Conservation (phyloP, 2,329 filamentous ascomycete species). For the Alternaria longipes region DNA sequence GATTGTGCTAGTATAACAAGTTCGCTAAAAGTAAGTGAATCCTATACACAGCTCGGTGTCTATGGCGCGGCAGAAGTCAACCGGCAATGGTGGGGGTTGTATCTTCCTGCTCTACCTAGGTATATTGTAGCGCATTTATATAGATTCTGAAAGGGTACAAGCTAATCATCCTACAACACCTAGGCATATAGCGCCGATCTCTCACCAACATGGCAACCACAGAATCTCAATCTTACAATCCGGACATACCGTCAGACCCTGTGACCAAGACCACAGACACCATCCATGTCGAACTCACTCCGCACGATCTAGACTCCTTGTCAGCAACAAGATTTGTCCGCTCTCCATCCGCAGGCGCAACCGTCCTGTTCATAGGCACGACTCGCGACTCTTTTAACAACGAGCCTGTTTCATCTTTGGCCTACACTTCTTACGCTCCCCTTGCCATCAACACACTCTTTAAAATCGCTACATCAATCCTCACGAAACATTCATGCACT, state of each 20-base stretch:
- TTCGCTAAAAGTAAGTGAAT: not conserved
- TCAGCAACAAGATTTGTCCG: slow-evolving; percentile 72
- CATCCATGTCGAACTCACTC: slow-evolving; percentile 75
- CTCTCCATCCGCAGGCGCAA: slow-evolving; percentile 55
- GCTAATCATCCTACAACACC: not conserved
- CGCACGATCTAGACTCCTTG: slow-evolving; percentile 66
- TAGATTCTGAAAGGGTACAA: not conserved
- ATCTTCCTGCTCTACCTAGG: not conserved
- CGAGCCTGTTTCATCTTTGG: slow-evolving; percentile 76
- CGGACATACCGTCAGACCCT: slow-evolving; percentile 40
- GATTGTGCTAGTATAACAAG: not conserved
- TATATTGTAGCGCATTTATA: not conserved
- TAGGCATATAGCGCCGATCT: not conserved
- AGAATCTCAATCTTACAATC: slow-evolving; percentile 36
- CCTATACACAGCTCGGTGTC: not conserved
- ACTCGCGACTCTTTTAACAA: slow-evolving; percentile 78
- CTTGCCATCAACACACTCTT: slow-evolving; percentile 75
- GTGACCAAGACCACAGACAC: slow-evolving; percentile 38
- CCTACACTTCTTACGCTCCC: slow-evolving; percentile 78
- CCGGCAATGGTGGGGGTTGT: not conserved
- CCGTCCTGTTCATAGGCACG: slow-evolving; percentile 63
- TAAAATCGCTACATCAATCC: slow-evolving; percentile 67
- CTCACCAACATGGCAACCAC: slow-evolving; percentile 34
- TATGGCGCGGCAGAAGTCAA: not conserved
- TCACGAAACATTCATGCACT: slow-evolving; percentile 69